Percentiles rank a stretch among this genome's conserved stretches.
phyloP scores from a whole-genome alignment of 1,284 basidiomycete species.

The Ceratobasidium sp. region DNA sequence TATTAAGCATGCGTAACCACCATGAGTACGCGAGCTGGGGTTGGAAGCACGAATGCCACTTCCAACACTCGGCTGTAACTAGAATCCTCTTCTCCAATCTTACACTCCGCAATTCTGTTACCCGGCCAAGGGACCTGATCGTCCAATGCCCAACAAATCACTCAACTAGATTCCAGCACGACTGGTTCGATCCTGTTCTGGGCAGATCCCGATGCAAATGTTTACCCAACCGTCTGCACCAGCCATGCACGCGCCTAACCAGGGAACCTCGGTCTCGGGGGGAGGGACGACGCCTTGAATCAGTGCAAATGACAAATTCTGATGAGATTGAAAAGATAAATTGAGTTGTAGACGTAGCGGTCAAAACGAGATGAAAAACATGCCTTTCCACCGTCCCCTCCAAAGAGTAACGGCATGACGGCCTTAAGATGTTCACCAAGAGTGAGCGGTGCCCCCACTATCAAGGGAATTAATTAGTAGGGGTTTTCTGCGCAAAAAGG shows the following conservation, averaged over 20 bases:
- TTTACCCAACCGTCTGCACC: conserved; percentile 96
- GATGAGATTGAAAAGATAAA: not conserved
- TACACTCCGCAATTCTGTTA: too few species aligned
- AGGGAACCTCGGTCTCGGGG: conserved; percentile 88
- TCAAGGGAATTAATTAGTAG: not conserved
- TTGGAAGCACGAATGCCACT: too few species aligned
- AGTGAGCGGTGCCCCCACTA: conserved; percentile 53
- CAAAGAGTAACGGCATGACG: conserved; percentile 60
- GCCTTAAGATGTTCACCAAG: conserved; percentile 56
- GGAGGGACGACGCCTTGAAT: conserved; percentile 91
- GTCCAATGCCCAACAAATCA: not conserved
- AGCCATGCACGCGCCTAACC: conserved; percentile 89
- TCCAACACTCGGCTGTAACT: too few species aligned
- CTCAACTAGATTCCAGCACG: not conserved
- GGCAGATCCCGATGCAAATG: conserved; percentile 75
- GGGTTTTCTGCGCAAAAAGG: not conserved
- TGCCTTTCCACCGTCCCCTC: conserved; percentile 49
- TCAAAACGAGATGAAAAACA: conserved; percentile 50
- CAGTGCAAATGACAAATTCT: conserved; percentile 70
- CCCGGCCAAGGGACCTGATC: not conserved
- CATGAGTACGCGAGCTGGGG: too few species aligned
- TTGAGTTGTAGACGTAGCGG: not conserved
- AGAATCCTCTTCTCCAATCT: too few species aligned
- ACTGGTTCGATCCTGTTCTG: conserved; percentile 15
- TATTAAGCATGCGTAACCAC: too few species aligned